Conservation (phyloP, 805 yeast genomes). For the Saturnispora ahearnii region DNA sequence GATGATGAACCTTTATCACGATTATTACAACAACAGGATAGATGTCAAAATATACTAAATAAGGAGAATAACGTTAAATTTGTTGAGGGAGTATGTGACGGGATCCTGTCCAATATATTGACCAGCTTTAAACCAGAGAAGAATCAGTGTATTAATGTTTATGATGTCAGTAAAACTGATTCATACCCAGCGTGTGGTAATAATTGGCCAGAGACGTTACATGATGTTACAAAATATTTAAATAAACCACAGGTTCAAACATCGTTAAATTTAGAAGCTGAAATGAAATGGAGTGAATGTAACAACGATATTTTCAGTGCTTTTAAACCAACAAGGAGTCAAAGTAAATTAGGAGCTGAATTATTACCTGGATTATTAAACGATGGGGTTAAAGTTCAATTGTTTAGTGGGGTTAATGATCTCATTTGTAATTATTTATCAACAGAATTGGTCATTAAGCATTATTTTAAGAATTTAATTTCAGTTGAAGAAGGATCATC, state of each 20-base stretch:
- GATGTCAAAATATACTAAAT: constrained; percentile 49
- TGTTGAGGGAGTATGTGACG: constrained; percentile 29
- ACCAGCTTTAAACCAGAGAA: constrained; percentile 10
- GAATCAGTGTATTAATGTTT: constrained; percentile 66
- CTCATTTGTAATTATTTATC: constrained; percentile 80
- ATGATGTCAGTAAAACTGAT: constrained; percentile 66
- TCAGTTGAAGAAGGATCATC: neutral
- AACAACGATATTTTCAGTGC: constrained; percentile 43
- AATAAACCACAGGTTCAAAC: constrained; percentile 35
- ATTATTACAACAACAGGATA: constrained; percentile 43
- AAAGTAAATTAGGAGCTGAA: constrained; percentile 50
- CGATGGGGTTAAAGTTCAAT: constrained; percentile 45
- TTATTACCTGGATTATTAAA: constrained; percentile 59
- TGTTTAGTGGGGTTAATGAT: constrained; percentile 85
- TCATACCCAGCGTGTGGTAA: constrained; percentile 79
- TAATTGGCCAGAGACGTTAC: constrained; percentile 78
- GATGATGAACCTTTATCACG: constrained; percentile 24
- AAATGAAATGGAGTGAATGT: constrained; percentile 72
- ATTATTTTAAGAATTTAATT: constrained; percentile 27
- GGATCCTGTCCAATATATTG: constrained; percentile 34
- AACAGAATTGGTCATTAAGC: constrained; percentile 53
- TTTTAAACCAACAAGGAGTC: constrained; percentile 37
- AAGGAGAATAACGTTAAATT: constrained; percentile 15
- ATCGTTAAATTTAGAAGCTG: constrained; percentile 40
- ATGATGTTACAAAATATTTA: constrained; percentile 42